These are phyloP conservation scores for Erigeron canadensis DNA, from an alignment of 129 eudicot genomes.

Conservation along the genomic window DNA sequence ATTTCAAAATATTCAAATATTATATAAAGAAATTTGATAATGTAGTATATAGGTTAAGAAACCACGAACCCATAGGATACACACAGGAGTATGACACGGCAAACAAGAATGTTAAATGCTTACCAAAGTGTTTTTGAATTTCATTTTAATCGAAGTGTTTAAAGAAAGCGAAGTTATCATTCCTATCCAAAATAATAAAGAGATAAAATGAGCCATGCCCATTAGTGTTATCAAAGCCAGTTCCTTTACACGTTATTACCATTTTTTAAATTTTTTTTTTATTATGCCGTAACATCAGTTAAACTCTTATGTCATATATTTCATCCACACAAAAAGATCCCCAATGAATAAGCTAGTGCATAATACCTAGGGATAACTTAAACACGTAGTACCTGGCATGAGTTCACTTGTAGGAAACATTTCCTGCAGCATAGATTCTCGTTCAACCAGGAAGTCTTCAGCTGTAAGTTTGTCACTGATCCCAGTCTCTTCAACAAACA, in stretches of 20 bases:
- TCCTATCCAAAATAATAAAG: too few relatives aligned
- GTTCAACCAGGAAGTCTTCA: conserved; percentile 76
- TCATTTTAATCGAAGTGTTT: too few relatives aligned
- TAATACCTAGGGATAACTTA: background rate
- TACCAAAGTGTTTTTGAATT: too few relatives aligned
- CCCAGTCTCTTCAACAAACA: conserved; percentile 94
- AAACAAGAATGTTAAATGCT: background rate
- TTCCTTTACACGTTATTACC: too few relatives aligned
- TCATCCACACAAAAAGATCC: background rate
- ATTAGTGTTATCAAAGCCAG: too few relatives aligned
- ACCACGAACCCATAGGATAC: background rate
- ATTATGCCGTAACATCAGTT: too few relatives aligned
- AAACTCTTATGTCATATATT: background rate
- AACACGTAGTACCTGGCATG: conserved; percentile 74
- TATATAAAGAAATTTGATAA: background rate
- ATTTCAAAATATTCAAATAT: background rate
- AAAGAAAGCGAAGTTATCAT: too few relatives aligned
- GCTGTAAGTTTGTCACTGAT: conserved; percentile 75
- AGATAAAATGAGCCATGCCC: too few relatives aligned
- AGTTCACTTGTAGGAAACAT: conserved; percentile 87
- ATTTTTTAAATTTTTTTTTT: too few relatives aligned
- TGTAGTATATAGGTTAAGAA: background rate
- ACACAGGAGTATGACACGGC: background rate
- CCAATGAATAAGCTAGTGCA: background rate
- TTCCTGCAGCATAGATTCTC: conserved; percentile 72